phyloP scores from a whole-genome alignment of 257 asterid genomes.

The Solanum pinnatisectum region DNA sequence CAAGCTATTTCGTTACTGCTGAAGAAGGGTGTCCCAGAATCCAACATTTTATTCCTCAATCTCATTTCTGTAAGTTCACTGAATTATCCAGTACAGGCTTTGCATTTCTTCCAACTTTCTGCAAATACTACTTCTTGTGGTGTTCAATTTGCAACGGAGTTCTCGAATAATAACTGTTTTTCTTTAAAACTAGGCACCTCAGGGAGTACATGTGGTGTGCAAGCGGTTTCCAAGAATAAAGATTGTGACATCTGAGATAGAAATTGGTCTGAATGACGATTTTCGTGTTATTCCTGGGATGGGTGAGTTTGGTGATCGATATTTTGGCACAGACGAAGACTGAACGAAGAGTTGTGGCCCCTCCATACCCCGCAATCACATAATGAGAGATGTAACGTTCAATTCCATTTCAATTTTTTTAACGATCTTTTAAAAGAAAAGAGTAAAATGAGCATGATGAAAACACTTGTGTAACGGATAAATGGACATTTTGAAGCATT shows the following conservation, averaged over 20 bases:
- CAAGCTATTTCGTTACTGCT: conserved; percentile 81
- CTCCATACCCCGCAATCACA: neutral
- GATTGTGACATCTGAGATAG: conserved; percentile 99
- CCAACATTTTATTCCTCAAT: conserved; percentile 90
- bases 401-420: neutral
- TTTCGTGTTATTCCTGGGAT: conserved; percentile 92
- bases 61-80: conserved; percentile 72
- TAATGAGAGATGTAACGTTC: neutral
- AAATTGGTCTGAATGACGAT: conserved; percentile 72
- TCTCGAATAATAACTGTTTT: neutral
- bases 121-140: neutral
- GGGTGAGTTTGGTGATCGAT: conserved; percentile 98
- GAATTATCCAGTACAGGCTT: neutral
- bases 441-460: neutral
- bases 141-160: neutral
- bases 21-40: conserved; percentile 92
- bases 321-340: conserved; percentile 91
- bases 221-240: conserved; percentile 80
- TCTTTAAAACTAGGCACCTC: conserved; percentile 67
- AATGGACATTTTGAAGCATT: neutral
- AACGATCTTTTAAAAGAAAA: neutral
- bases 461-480: neutral
- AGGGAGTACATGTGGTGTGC: conserved; percentile 93
- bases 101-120: neutral
- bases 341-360: conserved; percentile 12